Evolutionary conservation across 2,329 filamentous ascomycete genomes (phyloP).

Genomic region (Sporothrix euskadiensis): DNA sequence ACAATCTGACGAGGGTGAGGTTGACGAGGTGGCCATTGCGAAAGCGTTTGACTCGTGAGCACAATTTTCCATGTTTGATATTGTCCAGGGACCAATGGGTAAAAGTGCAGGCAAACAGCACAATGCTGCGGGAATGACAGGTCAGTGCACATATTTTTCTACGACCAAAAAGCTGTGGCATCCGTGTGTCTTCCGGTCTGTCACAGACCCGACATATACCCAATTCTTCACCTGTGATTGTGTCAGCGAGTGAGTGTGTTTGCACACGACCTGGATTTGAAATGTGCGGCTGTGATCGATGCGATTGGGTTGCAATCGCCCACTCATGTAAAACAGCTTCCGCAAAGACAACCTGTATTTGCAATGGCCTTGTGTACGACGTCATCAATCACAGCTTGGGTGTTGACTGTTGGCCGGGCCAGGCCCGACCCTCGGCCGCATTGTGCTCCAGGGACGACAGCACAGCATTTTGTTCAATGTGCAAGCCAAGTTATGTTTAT

Average conservation of each 20-base stretch:
- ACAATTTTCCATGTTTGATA: neutral
- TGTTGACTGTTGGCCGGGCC: neutral
- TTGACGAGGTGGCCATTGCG: neutral
- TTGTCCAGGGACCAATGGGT: neutral
- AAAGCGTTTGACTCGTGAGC: neutral
- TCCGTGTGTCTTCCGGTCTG: neutral
- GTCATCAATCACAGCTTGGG: neutral
- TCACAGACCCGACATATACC: neutral
- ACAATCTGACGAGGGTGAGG: neutral
- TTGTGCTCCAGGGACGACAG: neutral
- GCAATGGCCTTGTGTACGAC: neutral
- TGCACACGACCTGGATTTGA: neutral
- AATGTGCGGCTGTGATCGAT: neutral
- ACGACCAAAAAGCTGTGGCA: neutral
- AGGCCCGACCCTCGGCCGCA: neutral
- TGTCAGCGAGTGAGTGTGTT: neutral
- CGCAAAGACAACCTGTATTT: neutral
- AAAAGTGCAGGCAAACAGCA: neutral
- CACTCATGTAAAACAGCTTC: neutral
- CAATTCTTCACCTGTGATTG: neutral
- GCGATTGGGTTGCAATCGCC: conserved; percentile 1
- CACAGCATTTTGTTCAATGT: neutral
- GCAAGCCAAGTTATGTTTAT: neutral
- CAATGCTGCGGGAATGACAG: neutral
- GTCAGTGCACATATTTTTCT: neutral